A percentile compares a stretch with the other conserved stretches of the same genome.
Conservation (phyloP, 306 rosid genomes). For the Elaeagnus macrophylla region DNA sequence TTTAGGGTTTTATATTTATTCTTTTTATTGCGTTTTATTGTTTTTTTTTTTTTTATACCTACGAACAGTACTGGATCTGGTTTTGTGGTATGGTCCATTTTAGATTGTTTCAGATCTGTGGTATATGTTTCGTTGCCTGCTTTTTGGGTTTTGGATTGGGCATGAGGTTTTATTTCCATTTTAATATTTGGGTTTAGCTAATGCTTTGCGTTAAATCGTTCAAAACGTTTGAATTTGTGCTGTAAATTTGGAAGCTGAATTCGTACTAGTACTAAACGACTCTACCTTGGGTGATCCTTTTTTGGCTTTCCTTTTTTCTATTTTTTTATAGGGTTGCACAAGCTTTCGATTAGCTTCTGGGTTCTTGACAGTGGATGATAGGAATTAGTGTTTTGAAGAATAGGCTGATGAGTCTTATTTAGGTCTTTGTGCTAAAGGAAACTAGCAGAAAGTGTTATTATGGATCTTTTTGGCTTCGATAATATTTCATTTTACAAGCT, state of each 20-base stretch:
- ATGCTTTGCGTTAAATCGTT: constrained; percentile 2
- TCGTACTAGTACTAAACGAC: no score
- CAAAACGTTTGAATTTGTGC: background rate
- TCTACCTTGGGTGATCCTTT: no score
- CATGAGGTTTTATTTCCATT: background rate
- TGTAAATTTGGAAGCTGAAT: background rate
- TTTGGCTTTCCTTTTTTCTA: no score
- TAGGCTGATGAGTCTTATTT: no score
- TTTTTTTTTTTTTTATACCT: constrained; percentile 4
- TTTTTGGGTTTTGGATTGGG: constrained; percentile 2
- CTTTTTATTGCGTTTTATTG: background rate
- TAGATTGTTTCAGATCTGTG: constrained; percentile 4
- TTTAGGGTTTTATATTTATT: constrained; percentile 6
- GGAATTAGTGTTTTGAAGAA: no score
- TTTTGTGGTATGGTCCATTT: constrained; percentile 47
- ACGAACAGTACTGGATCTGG: constrained; percentile 45
- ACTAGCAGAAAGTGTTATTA: no score
- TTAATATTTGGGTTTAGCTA: constrained; percentile 1
- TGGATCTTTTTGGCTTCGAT: no score
- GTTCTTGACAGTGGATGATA: no score
- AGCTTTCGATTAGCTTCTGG: no score
- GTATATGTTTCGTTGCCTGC: background rate
- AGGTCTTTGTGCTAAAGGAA: no score
- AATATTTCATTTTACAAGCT: no score
- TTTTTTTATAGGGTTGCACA: no score